Evolutionary conservation across 176 grass and related monocot genomes (phyloP).

Genomic region (Raddia guianensis): DNA sequence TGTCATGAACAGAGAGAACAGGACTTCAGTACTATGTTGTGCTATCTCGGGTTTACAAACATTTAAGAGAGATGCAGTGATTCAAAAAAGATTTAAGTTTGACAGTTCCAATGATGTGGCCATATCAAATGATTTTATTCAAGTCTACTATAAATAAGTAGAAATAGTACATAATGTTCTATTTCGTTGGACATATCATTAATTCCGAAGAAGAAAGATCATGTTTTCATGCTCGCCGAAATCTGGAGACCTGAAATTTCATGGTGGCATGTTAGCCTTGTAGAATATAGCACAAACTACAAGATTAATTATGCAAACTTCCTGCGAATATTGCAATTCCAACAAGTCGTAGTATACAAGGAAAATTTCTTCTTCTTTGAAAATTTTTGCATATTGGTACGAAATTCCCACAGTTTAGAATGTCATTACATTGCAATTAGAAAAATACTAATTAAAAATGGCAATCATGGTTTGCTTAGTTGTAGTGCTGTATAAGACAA

Average conservation of each 20-base stretch:
- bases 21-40: not conserved
- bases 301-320: not conserved
- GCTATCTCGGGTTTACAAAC: not conserved
- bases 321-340: no score
- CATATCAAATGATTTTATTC: not conserved
- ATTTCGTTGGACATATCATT: not conserved
- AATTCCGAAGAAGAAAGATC: not conserved
- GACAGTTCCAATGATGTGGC: not conserved
- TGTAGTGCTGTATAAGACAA: no score
- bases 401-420: no score
- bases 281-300: not conserved
- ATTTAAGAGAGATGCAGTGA: not conserved
- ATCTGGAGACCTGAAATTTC: not conserved
- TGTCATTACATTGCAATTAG: no score
- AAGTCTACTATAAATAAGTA: not conserved
- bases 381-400: no score
- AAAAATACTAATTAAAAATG: no score
- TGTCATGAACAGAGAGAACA: slow-evolving; percentile 7
- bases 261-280: not conserved
- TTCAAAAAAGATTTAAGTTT: not conserved
- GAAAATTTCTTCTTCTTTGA: not conserved
- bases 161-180: not conserved
- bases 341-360: not conserved
- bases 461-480: no score
- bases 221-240: not conserved